Conservation (phyloP, 2,329 filamentous ascomycete species). For the Apiospora pterosperma region DNA sequence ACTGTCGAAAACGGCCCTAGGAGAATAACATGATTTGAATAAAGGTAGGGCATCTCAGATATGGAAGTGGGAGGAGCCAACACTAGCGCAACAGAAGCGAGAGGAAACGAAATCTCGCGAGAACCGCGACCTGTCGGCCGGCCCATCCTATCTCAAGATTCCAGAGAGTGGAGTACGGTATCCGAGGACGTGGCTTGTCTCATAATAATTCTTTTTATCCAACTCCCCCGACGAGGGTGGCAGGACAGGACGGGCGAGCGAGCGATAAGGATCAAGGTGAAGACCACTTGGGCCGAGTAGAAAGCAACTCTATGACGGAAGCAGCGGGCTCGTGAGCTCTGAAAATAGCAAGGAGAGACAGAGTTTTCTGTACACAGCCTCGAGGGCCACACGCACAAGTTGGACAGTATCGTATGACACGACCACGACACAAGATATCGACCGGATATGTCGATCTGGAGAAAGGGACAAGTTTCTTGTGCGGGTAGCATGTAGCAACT, state of each 20-base stretch:
- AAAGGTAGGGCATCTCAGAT: conserved; percentile 1
- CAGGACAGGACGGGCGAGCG: not conserved
- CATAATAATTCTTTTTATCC: conserved; percentile 18
- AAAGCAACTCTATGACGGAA: conserved; percentile 15
- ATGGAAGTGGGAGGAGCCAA: not conserved
- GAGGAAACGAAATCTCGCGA: not conserved
- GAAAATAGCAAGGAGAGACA: not conserved
- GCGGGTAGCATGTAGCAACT: conserved; percentile 17
- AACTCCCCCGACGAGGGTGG: not conserved
- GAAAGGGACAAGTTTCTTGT: conserved; percentile 21
- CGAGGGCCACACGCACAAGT: not conserved
- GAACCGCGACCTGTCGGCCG: not conserved
- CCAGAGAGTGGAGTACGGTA: conserved; percentile 3
- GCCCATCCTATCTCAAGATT: not conserved
- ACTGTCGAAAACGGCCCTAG: not conserved
- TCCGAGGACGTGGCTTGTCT: conserved; percentile 37
- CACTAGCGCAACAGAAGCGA: not conserved
- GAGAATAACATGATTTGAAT: not conserved
- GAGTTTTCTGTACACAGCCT: not conserved
- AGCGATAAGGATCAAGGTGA: not conserved
- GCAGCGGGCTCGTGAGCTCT: not conserved
- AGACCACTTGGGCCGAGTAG: not conserved
- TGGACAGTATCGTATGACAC: conserved; percentile 22
- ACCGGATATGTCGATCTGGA: conserved; percentile 31
- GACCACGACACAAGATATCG: conserved; percentile 22